These are phyloP conservation scores for Hirsutella minnesotensis DNA, from an alignment of 2,329 filamentous ascomycete genomes.

Conservation along the genomic window DNA sequence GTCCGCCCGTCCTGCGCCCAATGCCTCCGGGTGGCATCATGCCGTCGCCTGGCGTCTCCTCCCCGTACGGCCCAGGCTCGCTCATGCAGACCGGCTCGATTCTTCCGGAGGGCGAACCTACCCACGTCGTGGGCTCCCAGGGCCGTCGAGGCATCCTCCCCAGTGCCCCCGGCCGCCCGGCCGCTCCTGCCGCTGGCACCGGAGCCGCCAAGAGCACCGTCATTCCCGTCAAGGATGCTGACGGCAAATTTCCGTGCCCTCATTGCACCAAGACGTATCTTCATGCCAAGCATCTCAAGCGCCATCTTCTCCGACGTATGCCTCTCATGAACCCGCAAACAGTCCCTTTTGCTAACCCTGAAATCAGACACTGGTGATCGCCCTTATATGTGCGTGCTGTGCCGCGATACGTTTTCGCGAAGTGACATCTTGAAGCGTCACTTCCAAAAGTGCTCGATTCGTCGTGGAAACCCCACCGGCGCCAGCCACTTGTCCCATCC, in stretches of 20 bases:
- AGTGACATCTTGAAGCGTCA: slow-evolving; percentile 98
- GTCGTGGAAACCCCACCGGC: slow-evolving; percentile 89
- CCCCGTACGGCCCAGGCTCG: slow-evolving; percentile 47
- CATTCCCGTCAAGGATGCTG: slow-evolving; percentile 88
- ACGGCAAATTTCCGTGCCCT: slow-evolving; percentile 95
- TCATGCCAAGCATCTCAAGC: slow-evolving; percentile 94
- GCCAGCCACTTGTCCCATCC: slow-evolving; percentile 91
- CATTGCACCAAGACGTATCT: slow-evolving; percentile 98
- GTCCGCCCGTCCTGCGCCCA: slow-evolving; percentile 51
- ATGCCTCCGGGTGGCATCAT: slow-evolving; percentile 58
- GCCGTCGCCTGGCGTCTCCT: slow-evolving; percentile 43
- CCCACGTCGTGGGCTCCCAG: slow-evolving; percentile 90
- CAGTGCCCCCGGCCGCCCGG: slow-evolving; percentile 75
- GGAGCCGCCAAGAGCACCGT: slow-evolving; percentile 64
- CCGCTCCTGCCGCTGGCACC: slow-evolving; percentile 60
- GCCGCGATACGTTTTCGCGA: slow-evolving; percentile 94
- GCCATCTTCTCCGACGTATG: slow-evolving; percentile 92
- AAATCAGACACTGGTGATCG: slow-evolving; percentile 90
- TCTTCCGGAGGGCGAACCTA: slow-evolving; percentile 51
- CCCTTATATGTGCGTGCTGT: slow-evolving; percentile 95
- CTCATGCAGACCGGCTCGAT: slow-evolving; percentile 46
- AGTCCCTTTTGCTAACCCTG: slow-evolving; percentile 14
- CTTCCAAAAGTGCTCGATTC: slow-evolving; percentile 97
- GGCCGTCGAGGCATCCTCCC: slow-evolving; percentile 84
- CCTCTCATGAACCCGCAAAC: slow-evolving; percentile 18